A percentile compares a stretch with the other conserved stretches of the same genome.
Evolutionary conservation across 352 stramenopile species (phyloP).

Genomic region (Phytopythium mirpurense): DNA sequence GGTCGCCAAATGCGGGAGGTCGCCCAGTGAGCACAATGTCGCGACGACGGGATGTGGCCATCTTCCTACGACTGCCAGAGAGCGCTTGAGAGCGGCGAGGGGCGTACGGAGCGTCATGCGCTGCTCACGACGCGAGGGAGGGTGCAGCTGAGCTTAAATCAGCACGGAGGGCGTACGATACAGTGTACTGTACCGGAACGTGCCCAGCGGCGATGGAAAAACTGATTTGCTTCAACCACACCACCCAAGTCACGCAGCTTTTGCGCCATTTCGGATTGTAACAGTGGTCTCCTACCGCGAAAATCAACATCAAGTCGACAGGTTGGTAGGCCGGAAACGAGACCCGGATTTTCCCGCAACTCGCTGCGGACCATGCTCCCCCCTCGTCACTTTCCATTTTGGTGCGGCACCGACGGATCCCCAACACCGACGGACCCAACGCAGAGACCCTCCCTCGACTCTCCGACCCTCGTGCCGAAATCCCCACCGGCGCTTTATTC

Average conservation of each 20-base stretch:
- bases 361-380: neutral
- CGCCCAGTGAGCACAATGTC: neutral
- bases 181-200: too few species aligned
- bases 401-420: neutral
- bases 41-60: neutral
- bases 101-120: neutral
- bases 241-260: too few species aligned
- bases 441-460: neutral
- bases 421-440: neutral
- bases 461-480: neutral
- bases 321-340: too few species aligned
- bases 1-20: too few species aligned
- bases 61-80: neutral
- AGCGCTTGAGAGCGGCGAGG: neutral
- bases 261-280: too few species aligned
- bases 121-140: neutral
- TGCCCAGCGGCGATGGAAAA: neutral
- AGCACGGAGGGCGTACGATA: neutral
- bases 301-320: neutral
- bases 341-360: neutral
- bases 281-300: conserved; percentile 1
- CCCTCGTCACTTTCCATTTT: conserved; percentile 1
- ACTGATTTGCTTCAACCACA: conserved; percentile 2
- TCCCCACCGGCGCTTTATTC: too few species aligned
- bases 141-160: conserved; percentile 3